Percentiles rank a stretch among this genome's conserved stretches.
Conservation (phyloP, 2,329 filamentous ascomycete genomes). For the Epichloe sibirici region DNA sequence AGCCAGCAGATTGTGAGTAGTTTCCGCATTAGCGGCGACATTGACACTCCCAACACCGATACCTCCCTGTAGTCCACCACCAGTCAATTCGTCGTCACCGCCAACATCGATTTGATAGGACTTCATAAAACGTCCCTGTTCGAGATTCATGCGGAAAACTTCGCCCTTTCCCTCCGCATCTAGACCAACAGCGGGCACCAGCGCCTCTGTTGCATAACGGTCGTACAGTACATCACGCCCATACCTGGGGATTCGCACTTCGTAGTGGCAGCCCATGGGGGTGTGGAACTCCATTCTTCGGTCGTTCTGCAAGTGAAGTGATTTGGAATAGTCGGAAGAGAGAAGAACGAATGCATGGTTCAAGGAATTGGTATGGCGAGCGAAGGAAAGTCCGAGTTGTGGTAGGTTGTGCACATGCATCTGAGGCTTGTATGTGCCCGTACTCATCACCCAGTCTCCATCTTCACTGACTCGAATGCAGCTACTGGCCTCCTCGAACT, state of each 20-base stretch:
- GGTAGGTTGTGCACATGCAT: conserved; percentile 94
- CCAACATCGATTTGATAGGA: conserved; percentile 87
- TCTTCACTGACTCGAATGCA: conserved; percentile 88
- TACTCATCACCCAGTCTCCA: conserved; percentile 95
- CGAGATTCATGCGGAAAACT: conserved; percentile 84
- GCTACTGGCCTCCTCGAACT: conserved; percentile 88
- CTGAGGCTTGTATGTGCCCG: conserved; percentile 55
- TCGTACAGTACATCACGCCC: conserved; percentile 85
- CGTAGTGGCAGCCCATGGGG: conserved; percentile 74
- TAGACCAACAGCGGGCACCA: conserved; percentile 78
- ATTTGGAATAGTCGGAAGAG: conserved; percentile 86
- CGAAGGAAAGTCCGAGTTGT: conserved; percentile 85
- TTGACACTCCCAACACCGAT: conserved; percentile 81
- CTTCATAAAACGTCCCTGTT: conserved; percentile 86
- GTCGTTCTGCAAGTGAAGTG: conserved; percentile 84
- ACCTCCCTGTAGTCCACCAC: conserved; percentile 71
- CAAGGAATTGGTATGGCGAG: conserved; percentile 79
- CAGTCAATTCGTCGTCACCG: conserved; percentile 60
- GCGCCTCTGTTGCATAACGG: conserved; percentile 65
- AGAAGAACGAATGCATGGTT: conserved; percentile 87
- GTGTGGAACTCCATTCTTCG: conserved; percentile 89
- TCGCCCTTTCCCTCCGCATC: conserved; percentile 80
- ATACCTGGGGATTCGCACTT: conserved; percentile 82
- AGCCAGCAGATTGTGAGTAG: conserved; percentile 77
- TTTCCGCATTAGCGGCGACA: conserved; percentile 72